Conservation (phyloP, 1,284 basidiomycete species). For the Trametes versicolor region DNA sequence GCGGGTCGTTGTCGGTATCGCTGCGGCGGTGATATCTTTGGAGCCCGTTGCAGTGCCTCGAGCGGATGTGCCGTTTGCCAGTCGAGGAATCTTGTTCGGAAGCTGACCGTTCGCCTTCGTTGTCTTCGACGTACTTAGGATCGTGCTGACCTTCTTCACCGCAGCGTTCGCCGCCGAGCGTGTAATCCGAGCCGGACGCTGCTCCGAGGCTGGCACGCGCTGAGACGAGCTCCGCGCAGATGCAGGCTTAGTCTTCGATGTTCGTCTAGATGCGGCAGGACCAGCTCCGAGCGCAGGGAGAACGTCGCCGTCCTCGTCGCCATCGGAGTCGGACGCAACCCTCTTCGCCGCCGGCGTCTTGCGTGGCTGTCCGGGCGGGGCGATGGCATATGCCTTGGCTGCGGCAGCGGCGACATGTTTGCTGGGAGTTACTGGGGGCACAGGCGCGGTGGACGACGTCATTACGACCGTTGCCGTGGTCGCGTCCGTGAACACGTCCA, state of each 20-base stretch:
- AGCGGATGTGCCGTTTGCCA: conserved; percentile 63
- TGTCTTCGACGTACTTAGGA: conserved; percentile 38
- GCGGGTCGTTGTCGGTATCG: conserved; percentile 44
- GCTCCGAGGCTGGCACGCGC: conserved; percentile 68
- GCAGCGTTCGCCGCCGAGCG: conserved; percentile 70
- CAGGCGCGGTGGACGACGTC: conserved; percentile 44
- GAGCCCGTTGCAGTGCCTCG: conserved; percentile 47
- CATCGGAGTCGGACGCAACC: conserved; percentile 67
- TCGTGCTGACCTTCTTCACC: conserved; percentile 55
- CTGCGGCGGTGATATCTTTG: conserved; percentile 41
- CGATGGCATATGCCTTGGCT: conserved; percentile 72
- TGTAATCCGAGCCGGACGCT: conserved; percentile 75
- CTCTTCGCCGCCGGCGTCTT: conserved; percentile 86
- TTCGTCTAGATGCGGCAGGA: conserved; percentile 47
- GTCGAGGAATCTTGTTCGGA: conserved; percentile 81
- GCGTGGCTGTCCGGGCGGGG: conserved; percentile 84
- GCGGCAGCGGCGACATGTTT: conserved; percentile 75
- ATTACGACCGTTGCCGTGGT: conserved; percentile 48
- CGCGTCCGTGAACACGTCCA: conserved; percentile 51
- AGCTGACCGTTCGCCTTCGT: conserved; percentile 52
- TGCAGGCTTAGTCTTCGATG: conserved; percentile 54
- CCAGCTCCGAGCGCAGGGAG: conserved; percentile 68
- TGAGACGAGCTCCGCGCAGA: conserved; percentile 50
- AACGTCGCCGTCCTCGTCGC: conserved; percentile 65
- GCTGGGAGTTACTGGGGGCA: conserved; percentile 82